These are phyloP conservation scores for Gossypium aridum DNA, from an alignment of 441 rosid species.

Conservation along the genomic window DNA sequence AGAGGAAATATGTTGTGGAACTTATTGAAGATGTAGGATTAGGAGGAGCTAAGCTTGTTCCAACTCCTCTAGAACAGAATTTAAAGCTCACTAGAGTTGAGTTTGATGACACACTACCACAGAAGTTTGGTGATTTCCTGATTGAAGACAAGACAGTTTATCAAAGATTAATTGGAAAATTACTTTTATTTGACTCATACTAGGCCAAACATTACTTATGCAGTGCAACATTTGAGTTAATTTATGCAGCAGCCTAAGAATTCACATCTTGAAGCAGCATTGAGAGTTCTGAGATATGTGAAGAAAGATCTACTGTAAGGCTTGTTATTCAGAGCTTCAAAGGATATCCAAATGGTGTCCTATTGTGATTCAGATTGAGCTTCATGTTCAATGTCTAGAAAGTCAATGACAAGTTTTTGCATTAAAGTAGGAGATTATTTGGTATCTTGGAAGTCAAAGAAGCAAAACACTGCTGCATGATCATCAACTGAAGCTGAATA, in stretches of 20 bases:
- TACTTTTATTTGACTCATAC: neutral
- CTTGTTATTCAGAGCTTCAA: neutral
- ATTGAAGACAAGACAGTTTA: neutral
- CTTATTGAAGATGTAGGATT: no score
- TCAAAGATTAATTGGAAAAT: no score
- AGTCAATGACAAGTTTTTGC: no score
- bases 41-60: neutral
- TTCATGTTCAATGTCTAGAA: no score
- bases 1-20: neutral
- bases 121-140: neutral
- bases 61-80: neutral
- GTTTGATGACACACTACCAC: fast-evolving
- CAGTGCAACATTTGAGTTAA: no score
- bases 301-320: neutral
- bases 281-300: no score
- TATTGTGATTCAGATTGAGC: neutral
- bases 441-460: no score
- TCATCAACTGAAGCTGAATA: neutral
- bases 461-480: neutral
- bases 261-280: no score
- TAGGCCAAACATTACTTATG: neutral
- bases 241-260: neutral
- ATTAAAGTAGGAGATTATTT: no score
- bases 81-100: neutral
- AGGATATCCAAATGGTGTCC: no score